Evolutionary conservation across 768 basidiomycete species (phyloP), one percentile per base, ranked within the genome.

Genomic region (Suillus luteus): DNA sequence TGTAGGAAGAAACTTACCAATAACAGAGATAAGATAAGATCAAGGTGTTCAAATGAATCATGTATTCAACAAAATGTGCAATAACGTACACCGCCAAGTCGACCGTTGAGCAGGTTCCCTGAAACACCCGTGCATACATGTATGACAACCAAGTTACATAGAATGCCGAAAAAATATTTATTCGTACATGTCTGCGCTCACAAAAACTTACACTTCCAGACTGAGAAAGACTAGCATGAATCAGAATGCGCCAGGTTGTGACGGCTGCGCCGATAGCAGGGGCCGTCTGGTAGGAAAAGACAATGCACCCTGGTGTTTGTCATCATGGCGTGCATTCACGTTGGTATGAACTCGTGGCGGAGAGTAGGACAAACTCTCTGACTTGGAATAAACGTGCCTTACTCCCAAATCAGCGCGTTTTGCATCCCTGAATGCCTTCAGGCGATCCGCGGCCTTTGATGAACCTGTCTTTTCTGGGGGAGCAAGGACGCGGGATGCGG

Each of bases 391-490:
- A 40, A 48, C 37, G n/a, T 64, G 63, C 68, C 77, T 22, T 6
- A 63, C 44, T 6, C 62, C 64, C 37, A 65, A 55, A 40, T 63
- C 62, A 24, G 69, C 71, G 12, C 82, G 81, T 70, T 80, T 84
- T 33, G 81, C 82, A 63, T 85, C 83, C 24, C 86, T 78, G 24
- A 86, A 64, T 22, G 81, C 82, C 70, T 79, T 83, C 59, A 86
- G 71, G 40, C 85, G 80, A 64, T 85, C 78, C 2, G 77, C 75
- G 8, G 81, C 80, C 66, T 73, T 80, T 10, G 79, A 81, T 14
- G 75, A 69, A 31, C 48, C 64, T 49, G 66, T 57, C 19, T 41
- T 59, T 41, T 73, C 55, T 9, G 22, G 68, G 61, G 72, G 68
- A 62, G 64, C 67, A 14, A 60, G 61, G 52, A 68, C 38, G 5